phyloP scores from a whole-genome alignment of 192 early-diverging fungal species.

The Geranomyces michiganensis region DNA sequence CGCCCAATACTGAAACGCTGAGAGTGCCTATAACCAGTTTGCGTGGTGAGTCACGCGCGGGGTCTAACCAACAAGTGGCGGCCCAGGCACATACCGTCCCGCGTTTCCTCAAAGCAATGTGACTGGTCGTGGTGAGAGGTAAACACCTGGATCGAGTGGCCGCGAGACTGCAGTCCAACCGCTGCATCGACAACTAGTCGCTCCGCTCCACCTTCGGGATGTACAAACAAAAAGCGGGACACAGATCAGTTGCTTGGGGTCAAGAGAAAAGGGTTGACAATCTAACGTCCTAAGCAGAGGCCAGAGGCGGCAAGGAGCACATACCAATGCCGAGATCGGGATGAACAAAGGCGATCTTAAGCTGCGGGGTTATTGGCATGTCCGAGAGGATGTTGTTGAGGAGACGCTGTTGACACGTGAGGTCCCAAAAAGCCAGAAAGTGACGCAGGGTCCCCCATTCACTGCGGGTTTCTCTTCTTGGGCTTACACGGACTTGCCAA shows the following conservation, averaged over 20 bases:
- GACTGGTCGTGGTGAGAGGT: slow-evolving; percentile 87
- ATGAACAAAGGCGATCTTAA: slow-evolving; percentile 79
- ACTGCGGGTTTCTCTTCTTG: too few species aligned
- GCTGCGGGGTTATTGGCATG: background rate
- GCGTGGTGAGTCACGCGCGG: background rate
- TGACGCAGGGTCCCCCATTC: too few species aligned
- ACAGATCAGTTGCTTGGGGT: background rate
- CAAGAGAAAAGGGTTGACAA: too few species aligned
- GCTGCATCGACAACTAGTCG: slow-evolving; percentile 93
- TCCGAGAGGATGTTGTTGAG: background rate
- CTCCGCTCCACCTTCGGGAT: slow-evolving; percentile 80
- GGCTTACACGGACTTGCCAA: too few species aligned
- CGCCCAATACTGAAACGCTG: slow-evolving; percentile 69
- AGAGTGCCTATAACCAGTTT: slow-evolving; percentile 66
- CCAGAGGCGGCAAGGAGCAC: background rate
- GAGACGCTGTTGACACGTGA: too few species aligned
- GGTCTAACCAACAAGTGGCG: background rate
- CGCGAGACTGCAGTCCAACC: slow-evolving; percentile 72
- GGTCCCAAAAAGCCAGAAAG: too few species aligned
- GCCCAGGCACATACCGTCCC: slow-evolving; percentile 62
- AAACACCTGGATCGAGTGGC: slow-evolving; percentile 80
- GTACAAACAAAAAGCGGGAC: background rate
- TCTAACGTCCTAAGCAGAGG: background rate
- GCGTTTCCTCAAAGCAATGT: slow-evolving; percentile 92
- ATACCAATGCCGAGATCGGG: slow-evolving; percentile 92